Conservation (phyloP, 1,284 basidiomycete genomes). For the Heterobasidion parviporum region DNA sequence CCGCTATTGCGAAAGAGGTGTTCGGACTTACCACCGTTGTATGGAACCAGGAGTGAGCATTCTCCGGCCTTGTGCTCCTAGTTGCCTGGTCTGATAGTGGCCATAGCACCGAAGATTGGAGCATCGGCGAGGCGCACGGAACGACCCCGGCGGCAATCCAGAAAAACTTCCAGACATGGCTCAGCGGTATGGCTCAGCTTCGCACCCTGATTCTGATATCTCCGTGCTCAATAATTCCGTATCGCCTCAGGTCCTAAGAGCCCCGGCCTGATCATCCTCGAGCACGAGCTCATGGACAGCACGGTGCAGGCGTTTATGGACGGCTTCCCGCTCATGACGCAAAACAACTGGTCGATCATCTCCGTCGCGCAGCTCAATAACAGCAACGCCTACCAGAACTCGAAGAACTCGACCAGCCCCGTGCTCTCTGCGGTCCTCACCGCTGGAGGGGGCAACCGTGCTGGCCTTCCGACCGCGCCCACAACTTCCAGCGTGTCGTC, state of each 20-base stretch:
- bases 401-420: neutral
- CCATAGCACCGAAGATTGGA: constrained; percentile 62
- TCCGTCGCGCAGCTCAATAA: constrained; percentile 46
- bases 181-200: constrained; percentile 23
- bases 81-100: neutral
- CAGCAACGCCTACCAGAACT: constrained; percentile 9
- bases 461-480: neutral
- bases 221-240: no score
- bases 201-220: no score
- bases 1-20: constrained; percentile 65
- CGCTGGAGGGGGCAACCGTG: neutral
- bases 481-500: neutral
- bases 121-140: constrained; percentile 24
- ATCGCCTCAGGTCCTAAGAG: constrained; percentile 37
- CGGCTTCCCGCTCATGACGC: constrained; percentile 55
- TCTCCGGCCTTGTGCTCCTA: neutral
- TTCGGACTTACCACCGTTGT: constrained; percentile 65
- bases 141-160: constrained; percentile 38
- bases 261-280: constrained; percentile 73
- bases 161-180: constrained; percentile 42
- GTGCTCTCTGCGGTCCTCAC: neutral
- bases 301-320: constrained; percentile 64
- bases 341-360: constrained; percentile 58
- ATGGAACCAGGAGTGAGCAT: constrained; percentile 72
- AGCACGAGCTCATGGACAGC: constrained; percentile 67